Evolutionary conservation across 352 stramenopile genomes (phyloP), one percentile per base, ranked within the genome.

Genomic region (Phytophthora citricola): DNA sequence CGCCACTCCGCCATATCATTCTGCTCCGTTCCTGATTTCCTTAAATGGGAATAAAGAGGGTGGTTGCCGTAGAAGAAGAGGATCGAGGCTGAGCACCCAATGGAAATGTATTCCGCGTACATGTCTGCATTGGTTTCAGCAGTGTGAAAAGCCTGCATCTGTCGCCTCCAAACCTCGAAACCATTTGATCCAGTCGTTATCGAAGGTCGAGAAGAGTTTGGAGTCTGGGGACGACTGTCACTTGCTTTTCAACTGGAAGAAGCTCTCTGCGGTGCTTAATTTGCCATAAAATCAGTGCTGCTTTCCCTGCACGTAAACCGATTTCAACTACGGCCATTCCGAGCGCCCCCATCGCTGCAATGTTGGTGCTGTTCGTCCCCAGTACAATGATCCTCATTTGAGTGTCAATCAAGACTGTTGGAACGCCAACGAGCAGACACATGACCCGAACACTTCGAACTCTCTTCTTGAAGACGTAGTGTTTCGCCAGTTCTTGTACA

Each of bases 61-160:
- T 79, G 65, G 39, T 72, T 63, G 41, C 48, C 63, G 50, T 69
- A 77, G 10, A 81, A 68, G n/a, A 60, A 69, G 31, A 81, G 24
- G 8, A 79, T 75, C 0, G 64, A 59, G 3, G 57, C 58, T 20
- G 62, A 81, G n/a, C 74, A 71, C 1, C 61, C 55, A 39, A 83
- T 75, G 7, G 76, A 71, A 2, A 85, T 79, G 50, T 85, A 85
- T 51, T 81, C 76, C n/a, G 68, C 59, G 15, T 63, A 63, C 68
- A 83, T 83, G 27, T 76, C 62, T 4, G 66, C 71, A 20, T 71
- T 68, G 9, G 60, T 29, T 29, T 73, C 65, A 2, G 65, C 58
- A 22, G 38, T 22, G 38, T 43, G 38, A 43, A 43, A 43, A 10
- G n/a, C 6, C 4, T 43, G 4, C 38, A 69, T 17, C 26, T 69